Base-by-base conservation (phyloP, 1,284 basidiomycete species). In the Pseudozyma sp. region DNA sequence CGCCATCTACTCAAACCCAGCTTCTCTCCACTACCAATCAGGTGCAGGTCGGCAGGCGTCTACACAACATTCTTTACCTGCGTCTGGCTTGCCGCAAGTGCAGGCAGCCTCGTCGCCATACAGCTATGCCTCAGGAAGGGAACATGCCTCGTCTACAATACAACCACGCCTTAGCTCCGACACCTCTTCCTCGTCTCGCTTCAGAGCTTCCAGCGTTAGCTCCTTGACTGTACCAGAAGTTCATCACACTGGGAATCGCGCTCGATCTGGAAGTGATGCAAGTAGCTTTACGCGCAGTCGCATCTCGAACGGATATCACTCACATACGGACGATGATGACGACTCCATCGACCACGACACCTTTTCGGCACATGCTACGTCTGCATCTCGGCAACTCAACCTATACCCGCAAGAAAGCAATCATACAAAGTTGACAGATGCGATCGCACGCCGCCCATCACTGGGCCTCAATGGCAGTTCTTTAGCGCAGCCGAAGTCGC, bases 241-340 rank as follows among this genome's bases (percentile, higher is more conserved):
- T 10, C 18, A 19, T 5, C 7, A n/a, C 14, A 38, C 25, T 11
- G 34, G 19, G 5, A 50, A 43, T 42, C 68, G 68, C 31, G 54
- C 58, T 21, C 61, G 68, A 3, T 60, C 68, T 19, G 68, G 62
- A 18, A 70, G 68, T 34, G 59, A 68, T 45, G 61, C 65, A n/a
- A 48, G 68, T 18, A 76, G 74, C 64, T 76, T 76, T 44, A 69
- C 74, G 5, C 64, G 74, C 42, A 73, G 65, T 31, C 44, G 70
- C n/a, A 54, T 65, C 13, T 58, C 70, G 3, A 55, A 52, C 9
- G 63, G 60, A 31, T 66, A 68, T 42, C 48, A 52, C 1, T 64
- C 58, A 18, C 52, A 44, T 16, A 54, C 57, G 4, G 65, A 72
- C 36, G 65, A 70, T 44, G 63, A 72, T 31, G 65, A 70, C 40